A percentile compares a stretch with the other conserved stretches of the same genome.
phyloP scores from a whole-genome alignment of 208 protist genomes.

The Acanthamoeba pearcei region DNA sequence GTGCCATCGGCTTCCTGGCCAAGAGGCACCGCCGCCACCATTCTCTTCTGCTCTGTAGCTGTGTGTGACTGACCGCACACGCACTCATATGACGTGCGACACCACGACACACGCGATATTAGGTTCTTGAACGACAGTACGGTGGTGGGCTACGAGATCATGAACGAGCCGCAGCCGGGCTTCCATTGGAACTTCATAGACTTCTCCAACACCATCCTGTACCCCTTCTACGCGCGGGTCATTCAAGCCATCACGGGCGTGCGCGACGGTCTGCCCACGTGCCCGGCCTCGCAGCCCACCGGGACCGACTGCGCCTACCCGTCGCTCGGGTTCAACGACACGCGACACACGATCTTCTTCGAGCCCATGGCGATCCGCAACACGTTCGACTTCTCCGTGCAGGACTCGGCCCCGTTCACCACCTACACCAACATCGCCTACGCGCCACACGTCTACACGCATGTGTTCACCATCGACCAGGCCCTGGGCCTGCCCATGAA shows the following conservation, averaged over 20 bases:
- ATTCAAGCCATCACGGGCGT: conserved; percentile 35
- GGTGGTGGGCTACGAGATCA: conserved; percentile 24
- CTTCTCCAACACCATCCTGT: neutral
- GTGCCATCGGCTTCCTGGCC: neutral
- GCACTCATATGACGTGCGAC: too few relatives aligned
- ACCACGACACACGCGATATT: too few relatives aligned
- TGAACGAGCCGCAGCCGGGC: conserved; percentile 10
- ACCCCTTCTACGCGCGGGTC: neutral
- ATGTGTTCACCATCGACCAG: conserved; percentile 35
- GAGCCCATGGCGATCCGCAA: conserved; percentile 45
- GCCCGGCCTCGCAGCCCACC: neutral
- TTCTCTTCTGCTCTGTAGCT: too few relatives aligned
- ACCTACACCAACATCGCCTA: conserved; percentile 2
- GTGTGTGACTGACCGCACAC: neutral
- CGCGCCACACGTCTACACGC: conserved; percentile 22
- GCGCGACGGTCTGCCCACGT: conserved; percentile 13
- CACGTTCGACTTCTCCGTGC: neutral
- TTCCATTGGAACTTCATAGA: neutral
- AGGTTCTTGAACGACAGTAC: neutral
- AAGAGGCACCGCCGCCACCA: neutral
- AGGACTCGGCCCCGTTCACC: conserved; percentile 1
- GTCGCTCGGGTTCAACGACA: conserved; percentile 26
- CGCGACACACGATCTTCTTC: neutral
- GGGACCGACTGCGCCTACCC: neutral
- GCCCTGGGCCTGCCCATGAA: neutral